phyloP scores from a whole-genome alignment of 2,329 filamentous ascomycete genomes.

The Neofusicoccum ribis region DNA sequence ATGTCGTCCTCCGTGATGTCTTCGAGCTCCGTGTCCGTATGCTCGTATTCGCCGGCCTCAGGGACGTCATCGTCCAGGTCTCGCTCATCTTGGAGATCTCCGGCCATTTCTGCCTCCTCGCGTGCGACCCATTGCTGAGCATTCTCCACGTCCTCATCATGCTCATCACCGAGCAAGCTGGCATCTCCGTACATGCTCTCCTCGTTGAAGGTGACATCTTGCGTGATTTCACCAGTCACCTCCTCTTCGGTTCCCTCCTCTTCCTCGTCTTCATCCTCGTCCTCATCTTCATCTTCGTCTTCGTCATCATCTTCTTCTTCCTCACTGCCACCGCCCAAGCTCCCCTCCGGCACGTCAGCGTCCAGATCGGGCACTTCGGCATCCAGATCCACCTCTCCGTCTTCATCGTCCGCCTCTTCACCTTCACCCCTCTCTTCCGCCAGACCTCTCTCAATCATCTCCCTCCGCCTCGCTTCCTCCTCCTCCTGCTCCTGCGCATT shows the following conservation, averaged over 20 bases:
- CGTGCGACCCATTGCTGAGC: slow-evolving; percentile 42
- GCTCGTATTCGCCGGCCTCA: slow-evolving; percentile 54
- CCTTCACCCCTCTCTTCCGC: slow-evolving; percentile 43
- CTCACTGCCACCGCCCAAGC: slow-evolving; percentile 22
- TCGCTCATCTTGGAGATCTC: slow-evolving; percentile 49
- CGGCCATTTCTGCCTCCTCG: slow-evolving; percentile 50
- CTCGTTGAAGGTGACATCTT: slow-evolving; percentile 48
- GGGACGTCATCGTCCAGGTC: slow-evolving; percentile 53
- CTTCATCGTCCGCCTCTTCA: slow-evolving; percentile 41
- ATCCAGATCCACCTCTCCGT: slow-evolving; percentile 41
- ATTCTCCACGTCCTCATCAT: slow-evolving; percentile 12
- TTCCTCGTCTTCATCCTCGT: slow-evolving; percentile 31
- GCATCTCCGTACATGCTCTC: slow-evolving; percentile 48
- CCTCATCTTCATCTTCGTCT: slow-evolving; percentile 24
- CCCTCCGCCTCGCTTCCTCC: slow-evolving; percentile 26
- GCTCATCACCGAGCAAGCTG: slow-evolving; percentile 39
- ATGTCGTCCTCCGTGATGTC: slow-evolving; percentile 27
- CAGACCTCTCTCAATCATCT: slow-evolving; percentile 35
- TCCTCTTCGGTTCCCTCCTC: slow-evolving; percentile 55
- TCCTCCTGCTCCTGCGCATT: slow-evolving; percentile 61
- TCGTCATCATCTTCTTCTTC: slow-evolving; percentile 41
- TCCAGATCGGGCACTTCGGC: slow-evolving; percentile 49
- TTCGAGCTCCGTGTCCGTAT: slow-evolving; percentile 55
- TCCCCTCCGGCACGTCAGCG: slow-evolving; percentile 42
- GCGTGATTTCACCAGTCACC: slow-evolving; percentile 39